phyloP scores from a whole-genome alignment of 306 rosid genomes.

The Malus sylvestris region DNA sequence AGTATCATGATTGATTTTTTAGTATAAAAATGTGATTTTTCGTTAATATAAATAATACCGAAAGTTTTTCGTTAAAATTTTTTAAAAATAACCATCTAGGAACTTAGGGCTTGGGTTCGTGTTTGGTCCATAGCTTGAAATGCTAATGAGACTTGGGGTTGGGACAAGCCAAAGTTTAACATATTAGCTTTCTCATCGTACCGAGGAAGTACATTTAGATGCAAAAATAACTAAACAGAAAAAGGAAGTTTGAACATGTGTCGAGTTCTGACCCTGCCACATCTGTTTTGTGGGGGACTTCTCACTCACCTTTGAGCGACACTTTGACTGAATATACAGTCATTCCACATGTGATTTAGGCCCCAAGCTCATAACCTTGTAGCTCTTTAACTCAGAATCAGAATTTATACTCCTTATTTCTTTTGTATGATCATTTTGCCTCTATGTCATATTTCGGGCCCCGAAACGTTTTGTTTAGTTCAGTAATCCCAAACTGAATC shows the following conservation, averaged over 20 bases:
- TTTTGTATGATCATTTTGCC: not conserved
- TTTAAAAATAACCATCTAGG: not conserved
- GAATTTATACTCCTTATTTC: not conserved
- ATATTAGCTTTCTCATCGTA: not conserved
- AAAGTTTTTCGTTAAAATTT: too few species aligned
- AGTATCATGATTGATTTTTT: too few species aligned
- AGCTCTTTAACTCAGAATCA: too few species aligned
- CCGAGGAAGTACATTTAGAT: not conserved
- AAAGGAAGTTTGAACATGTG: too few species aligned
- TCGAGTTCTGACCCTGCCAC: not conserved
- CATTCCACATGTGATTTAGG: not conserved
- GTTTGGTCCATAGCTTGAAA: not conserved
- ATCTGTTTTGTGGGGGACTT: too few species aligned
- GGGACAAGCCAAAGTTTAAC: not conserved
- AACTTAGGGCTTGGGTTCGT: not conserved
- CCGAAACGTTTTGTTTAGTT: too few species aligned
- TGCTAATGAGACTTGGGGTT: not conserved
- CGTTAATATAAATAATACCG: too few species aligned
- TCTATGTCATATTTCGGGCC: not conserved
- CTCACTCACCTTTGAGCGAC: too few species aligned
- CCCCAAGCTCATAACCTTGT: not conserved
- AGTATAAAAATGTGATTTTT: too few species aligned
- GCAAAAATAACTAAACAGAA: too few species aligned
- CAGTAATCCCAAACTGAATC: too few species aligned
- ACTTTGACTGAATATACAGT: not conserved